Base-by-base conservation (phyloP, 805 yeast species). In the Jamesozyma lodderae region DNA sequence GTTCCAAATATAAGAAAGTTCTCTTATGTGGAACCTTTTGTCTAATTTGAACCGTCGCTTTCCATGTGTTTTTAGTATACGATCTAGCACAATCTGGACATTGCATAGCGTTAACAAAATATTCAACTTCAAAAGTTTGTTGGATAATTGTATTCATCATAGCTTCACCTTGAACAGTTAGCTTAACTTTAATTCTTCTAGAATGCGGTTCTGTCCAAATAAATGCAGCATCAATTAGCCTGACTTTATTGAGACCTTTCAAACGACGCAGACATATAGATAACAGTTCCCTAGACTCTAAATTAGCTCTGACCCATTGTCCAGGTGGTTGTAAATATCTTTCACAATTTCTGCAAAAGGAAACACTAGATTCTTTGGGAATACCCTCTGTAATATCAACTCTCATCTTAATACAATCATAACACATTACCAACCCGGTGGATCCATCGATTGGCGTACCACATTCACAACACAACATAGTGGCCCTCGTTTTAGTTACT, bases 171-270 rank as follows among this genome's bases (percentile, higher is more conserved):
- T 90, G 97, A 20, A 92, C 95, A 0, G 96, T 86, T 37, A 92
- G 64, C 56, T 88, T 87, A 45, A 94, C 77, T 61, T 86, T 79
- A 43, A 90, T 77, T 68, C 99, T 79, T 63, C 98, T 75, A 17
- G 96, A 87, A 62, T 92, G 99, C 2, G 99, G 98, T 66, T 92
- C 99, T 1, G 99, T 92, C 99, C 99, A 92, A 44, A 94, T 77
- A 53, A 88, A 92, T 4, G 87, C 74, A 2, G 98, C 99, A 66
- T 92, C 97, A 23, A 86, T 76, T 42, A 92, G 67, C 50, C 96
- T 69, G 34, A 87, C 92, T 55, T 83, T 82, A 48, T 75, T 79
- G 49, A 92, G 69, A 37, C 97, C 97, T 52, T 82, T 85, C 53
- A 92, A 69, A 56, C 88, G 75, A 62, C 88, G 78, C 47, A 92